These are phyloP conservation scores for Aphanomyces cochlioides DNA, from an alignment of 352 stramenopile species.

Conservation along the genomic window DNA sequence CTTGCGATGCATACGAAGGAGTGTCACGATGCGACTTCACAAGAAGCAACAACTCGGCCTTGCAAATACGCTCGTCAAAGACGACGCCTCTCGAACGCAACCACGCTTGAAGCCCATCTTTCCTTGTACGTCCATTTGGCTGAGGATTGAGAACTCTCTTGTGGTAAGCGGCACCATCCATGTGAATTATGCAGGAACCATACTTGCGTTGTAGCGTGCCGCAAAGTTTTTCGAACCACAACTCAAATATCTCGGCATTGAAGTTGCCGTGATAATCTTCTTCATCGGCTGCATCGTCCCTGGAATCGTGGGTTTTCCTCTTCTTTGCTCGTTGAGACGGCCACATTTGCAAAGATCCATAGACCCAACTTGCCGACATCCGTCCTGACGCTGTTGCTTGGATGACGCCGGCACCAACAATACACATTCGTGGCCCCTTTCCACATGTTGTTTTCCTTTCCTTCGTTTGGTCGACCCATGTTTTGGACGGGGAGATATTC, in stretches of 20 bases:
- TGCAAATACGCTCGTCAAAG: neutral
- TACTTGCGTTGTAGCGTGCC: neutral
- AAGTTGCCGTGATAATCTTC: slow-evolving; percentile 32
- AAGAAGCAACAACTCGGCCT: slow-evolving; percentile 8
- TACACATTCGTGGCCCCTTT: slow-evolving; percentile 18
- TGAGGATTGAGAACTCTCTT: slow-evolving; percentile 13
- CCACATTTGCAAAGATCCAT: slow-evolving; percentile 9
- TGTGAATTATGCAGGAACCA: slow-evolving; percentile 13
- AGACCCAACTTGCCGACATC: neutral
- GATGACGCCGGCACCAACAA: slow-evolving; percentile 26
- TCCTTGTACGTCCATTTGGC: slow-evolving; percentile 2
- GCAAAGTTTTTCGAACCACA: slow-evolving; percentile 19
- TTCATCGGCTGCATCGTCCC: neutral
- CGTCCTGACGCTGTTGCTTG: neutral
- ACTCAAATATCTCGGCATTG: slow-evolving; percentile 16
- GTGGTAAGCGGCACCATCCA: slow-evolving; percentile 26
- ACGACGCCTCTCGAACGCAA: neutral
- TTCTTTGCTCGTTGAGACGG: neutral
- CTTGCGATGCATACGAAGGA: neutral
- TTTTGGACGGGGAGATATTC: slow-evolving; percentile 30
- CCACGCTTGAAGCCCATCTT: slow-evolving; percentile 25
- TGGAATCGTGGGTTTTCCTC: too few species aligned
- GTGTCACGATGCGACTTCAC: neutral
- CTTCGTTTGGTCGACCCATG: slow-evolving; percentile 3
- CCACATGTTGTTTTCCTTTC: slow-evolving; percentile 5